Evolutionary conservation across 495 filamentous ascomycete genomes (phyloP).

Genomic region (Diplogelasinospora grovesii): DNA sequence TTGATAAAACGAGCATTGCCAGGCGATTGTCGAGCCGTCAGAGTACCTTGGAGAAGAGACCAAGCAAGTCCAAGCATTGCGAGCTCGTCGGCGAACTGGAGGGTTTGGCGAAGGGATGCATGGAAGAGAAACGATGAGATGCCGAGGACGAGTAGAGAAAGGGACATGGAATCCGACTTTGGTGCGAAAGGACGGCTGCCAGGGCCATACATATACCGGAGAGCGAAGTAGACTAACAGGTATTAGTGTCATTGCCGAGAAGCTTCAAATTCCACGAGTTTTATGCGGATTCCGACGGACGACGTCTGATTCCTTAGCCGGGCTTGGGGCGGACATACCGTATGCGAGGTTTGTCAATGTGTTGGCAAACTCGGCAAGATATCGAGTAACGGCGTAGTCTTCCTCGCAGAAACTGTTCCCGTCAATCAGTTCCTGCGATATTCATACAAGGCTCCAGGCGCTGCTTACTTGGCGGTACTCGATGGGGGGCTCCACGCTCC

Average conservation of each 20-base stretch:
- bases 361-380: slow-evolving; percentile 53
- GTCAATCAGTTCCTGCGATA: neutral
- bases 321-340: slow-evolving; percentile 21
- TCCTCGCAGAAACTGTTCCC: slow-evolving; percentile 26
- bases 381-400: slow-evolving; percentile 48
- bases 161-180: slow-evolving; percentile 20
- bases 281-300: no score
- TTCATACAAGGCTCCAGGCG: neutral
- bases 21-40: slow-evolving; percentile 34
- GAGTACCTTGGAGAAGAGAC: slow-evolving; percentile 45
- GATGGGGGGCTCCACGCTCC: slow-evolving; percentile 26
- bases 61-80: slow-evolving; percentile 52
- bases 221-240: slow-evolving; percentile 21
- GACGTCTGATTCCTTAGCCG: neutral
- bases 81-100: slow-evolving; percentile 48
- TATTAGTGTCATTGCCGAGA: neutral
- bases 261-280: no score
- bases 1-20: slow-evolving; percentile 21
- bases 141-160: slow-evolving; percentile 47
- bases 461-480: slow-evolving; percentile 25
- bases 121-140: slow-evolving; percentile 49
- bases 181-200: slow-evolving; percentile 3
- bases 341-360: slow-evolving; percentile 48
- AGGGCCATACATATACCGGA: slow-evolving; percentile 12
- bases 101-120: slow-evolving; percentile 45